These are phyloP conservation scores for Fusarium compactum DNA, from an alignment of 2,329 filamentous ascomycete species.

Conservation along the genomic window DNA sequence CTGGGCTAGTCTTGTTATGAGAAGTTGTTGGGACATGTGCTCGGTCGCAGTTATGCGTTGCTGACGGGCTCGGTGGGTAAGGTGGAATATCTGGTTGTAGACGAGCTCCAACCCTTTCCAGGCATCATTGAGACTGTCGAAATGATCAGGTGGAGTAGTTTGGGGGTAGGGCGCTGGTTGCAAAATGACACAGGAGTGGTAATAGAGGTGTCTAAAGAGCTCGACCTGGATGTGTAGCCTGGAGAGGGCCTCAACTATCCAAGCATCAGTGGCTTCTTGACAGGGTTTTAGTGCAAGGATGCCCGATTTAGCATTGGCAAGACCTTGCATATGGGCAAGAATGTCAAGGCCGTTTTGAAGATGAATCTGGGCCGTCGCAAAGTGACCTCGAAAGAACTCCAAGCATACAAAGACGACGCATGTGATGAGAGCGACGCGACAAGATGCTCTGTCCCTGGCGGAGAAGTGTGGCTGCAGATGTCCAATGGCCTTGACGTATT, in stretches of 20 bases:
- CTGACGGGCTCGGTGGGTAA: slow-evolving; percentile 32
- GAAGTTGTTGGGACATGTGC: slow-evolving; percentile 18
- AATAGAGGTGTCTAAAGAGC: slow-evolving; percentile 39
- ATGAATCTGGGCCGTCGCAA: slow-evolving; percentile 36
- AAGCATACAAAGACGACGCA: slow-evolving; percentile 38
- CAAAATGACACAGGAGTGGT: slow-evolving; percentile 25
- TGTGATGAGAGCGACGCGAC: slow-evolving; percentile 54
- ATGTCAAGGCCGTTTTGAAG: slow-evolving; percentile 37
- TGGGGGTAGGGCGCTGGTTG: slow-evolving; percentile 12
- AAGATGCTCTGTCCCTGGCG: slow-evolving; percentile 44
- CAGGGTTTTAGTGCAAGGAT: slow-evolving; percentile 21
- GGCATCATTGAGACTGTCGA: slow-evolving; percentile 33
- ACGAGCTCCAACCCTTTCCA: slow-evolving; percentile 35
- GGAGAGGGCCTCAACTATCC: slow-evolving; percentile 58
- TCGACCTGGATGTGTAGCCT: slow-evolving; percentile 48
- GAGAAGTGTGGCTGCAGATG: slow-evolving; percentile 52
- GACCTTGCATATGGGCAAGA: slow-evolving; percentile 55
- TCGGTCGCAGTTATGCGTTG: slow-evolving; percentile 1
- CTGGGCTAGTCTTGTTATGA: slow-evolving; percentile 28
- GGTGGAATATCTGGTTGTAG: slow-evolving; percentile 42
- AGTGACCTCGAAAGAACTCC: slow-evolving; percentile 38
- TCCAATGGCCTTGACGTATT: slow-evolving; percentile 55
- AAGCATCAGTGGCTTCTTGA: slow-evolving; percentile 53
- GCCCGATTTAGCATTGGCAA: slow-evolving; percentile 47
- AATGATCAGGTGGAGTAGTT: background rate